Percentiles rank a stretch among this genome's conserved stretches.
Conservation (phyloP, 768 basidiomycete genomes). For the Termitomyces bulborhizus region DNA sequence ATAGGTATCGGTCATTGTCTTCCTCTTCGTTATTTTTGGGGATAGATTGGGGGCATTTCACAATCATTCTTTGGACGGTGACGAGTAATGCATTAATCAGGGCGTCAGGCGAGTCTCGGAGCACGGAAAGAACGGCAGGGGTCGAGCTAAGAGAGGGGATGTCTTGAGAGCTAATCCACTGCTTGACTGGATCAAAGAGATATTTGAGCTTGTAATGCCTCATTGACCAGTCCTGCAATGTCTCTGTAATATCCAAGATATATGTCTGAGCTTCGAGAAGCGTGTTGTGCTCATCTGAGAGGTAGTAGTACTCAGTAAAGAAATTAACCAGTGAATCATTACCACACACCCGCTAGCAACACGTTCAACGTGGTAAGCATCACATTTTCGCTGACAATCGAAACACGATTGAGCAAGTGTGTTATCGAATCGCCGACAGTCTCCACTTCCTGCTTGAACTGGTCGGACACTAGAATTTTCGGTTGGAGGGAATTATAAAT, state of each 20-base stretch:
- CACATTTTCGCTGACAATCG: slow-evolving; percentile 14
- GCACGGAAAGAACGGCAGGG: slow-evolving; percentile 5
- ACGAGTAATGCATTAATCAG: slow-evolving; percentile 63
- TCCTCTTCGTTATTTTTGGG: slow-evolving; percentile 21
- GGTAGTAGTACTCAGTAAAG: neutral
- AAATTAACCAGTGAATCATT: neutral
- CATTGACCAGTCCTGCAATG: slow-evolving; percentile 21
- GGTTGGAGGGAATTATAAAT: slow-evolving; percentile 28
- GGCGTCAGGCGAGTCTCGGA: slow-evolving; percentile 22
- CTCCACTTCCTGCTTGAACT: slow-evolving; percentile 23
- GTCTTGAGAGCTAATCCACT: slow-evolving; percentile 25
- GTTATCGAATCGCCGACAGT: slow-evolving; percentile 18
- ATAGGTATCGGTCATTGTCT: slow-evolving; percentile 46
- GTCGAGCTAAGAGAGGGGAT: slow-evolving; percentile 8
- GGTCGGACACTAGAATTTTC: slow-evolving; percentile 13
- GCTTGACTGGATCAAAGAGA: slow-evolving; percentile 24
- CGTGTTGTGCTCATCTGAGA: slow-evolving; percentile 29
- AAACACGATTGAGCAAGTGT: slow-evolving; percentile 19
- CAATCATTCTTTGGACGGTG: slow-evolving; percentile 54
- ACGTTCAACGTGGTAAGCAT: slow-evolving; percentile 22
- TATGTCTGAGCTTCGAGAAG: slow-evolving; percentile 22
- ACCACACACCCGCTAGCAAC: slow-evolving; percentile 29
- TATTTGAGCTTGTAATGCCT: slow-evolving; percentile 22
- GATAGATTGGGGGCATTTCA: slow-evolving; percentile 24
- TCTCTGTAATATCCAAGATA: slow-evolving; percentile 11